A percentile compares a stretch with the other conserved stretches of the same genome.
Conservation (phyloP, 352 stramenopile species). For the Blastocystis sp. region DNA sequence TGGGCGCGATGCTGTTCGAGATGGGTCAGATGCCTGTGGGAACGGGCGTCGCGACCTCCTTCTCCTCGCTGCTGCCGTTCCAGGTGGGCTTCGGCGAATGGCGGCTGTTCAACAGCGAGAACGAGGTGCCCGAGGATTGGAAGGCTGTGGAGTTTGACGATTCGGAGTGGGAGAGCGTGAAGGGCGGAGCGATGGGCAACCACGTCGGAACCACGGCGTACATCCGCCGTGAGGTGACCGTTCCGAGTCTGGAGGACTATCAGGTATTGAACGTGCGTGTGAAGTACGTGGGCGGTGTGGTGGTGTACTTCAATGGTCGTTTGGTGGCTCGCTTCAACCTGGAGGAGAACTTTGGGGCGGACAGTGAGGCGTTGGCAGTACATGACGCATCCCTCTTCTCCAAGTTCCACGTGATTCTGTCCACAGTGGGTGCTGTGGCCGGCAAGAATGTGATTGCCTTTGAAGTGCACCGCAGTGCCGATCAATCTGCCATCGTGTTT, state of each 20-base stretch:
- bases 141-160: conserved; percentile 12
- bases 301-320: conserved; percentile 55
- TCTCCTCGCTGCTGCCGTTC: conserved; percentile 31
- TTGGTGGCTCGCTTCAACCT: conserved; percentile 50
- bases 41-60: background rate
- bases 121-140: background rate
- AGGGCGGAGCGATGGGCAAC: background rate
- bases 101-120: background rate
- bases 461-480: conserved; percentile 14
- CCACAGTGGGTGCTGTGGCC: background rate
- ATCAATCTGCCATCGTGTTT: conserved; percentile 14
- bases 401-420: conserved; percentile 54
- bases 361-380: conserved; percentile 8
- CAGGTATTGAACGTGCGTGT: conserved; percentile 37
- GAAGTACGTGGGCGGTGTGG: conserved; percentile 48
- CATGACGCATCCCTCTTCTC: conserved; percentile 41
- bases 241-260: conserved; percentile 30
- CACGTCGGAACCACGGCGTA: background rate
- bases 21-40: background rate
- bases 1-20: conserved; percentile 12
- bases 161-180: background rate
- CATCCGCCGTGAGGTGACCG: conserved; percentile 24
- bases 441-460: conserved; percentile 52
- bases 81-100: conserved; percentile 15
- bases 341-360: conserved; percentile 14